A percentile compares a stretch with the other conserved stretches of the same genome.
Evolutionary conservation across 306 rosid genomes (phyloP).

Genomic region (Castanopsis chinensis): DNA sequence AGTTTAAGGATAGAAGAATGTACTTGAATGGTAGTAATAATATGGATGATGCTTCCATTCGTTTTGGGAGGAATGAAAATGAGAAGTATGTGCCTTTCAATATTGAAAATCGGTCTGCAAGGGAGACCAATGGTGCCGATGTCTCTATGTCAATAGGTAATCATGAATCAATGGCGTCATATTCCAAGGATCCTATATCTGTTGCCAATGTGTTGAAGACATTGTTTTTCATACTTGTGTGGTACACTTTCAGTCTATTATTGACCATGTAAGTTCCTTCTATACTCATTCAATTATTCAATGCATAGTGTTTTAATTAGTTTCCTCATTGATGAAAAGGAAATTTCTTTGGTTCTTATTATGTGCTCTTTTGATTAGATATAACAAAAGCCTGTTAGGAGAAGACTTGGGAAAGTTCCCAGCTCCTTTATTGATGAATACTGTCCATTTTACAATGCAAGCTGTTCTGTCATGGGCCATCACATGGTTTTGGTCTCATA

Average conservation of each 20-base stretch:
- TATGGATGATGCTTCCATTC: conserved; percentile 47
- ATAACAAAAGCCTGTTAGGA: conserved; percentile 89
- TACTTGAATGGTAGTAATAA: conserved; percentile 40
- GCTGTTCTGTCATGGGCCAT: conserved; percentile 74
- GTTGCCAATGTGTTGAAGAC: conserved; percentile 66
- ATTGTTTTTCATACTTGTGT: conserved; percentile 71
- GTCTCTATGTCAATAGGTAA: conserved; percentile 30
- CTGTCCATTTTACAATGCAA: conserved; percentile 90
- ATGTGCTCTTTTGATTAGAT: conserved; percentile 55
- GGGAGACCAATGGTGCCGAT: conserved; percentile 33
- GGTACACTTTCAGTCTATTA: conserved; percentile 93
- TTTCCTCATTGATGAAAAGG: conserved; percentile 7
- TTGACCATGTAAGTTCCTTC: conserved; percentile 86
- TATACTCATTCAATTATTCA: conserved; percentile 11
- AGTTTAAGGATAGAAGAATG: conserved; percentile 44
- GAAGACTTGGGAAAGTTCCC: conserved; percentile 93
- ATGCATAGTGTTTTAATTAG: background rate
- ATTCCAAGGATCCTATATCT: conserved; percentile 39
- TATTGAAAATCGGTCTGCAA: conserved; percentile 50
- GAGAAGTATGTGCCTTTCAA: conserved; percentile 65
- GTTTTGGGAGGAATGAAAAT: conserved; percentile 41
- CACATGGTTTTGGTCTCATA: conserved; percentile 86
- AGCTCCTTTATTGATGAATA: conserved; percentile 92
- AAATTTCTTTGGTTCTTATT: conserved; percentile 8
- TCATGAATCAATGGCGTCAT: conserved; percentile 29